Base-by-base conservation (phyloP, 2,329 filamentous ascomycete species). In the Teratosphaeria zuluensis region DNA sequence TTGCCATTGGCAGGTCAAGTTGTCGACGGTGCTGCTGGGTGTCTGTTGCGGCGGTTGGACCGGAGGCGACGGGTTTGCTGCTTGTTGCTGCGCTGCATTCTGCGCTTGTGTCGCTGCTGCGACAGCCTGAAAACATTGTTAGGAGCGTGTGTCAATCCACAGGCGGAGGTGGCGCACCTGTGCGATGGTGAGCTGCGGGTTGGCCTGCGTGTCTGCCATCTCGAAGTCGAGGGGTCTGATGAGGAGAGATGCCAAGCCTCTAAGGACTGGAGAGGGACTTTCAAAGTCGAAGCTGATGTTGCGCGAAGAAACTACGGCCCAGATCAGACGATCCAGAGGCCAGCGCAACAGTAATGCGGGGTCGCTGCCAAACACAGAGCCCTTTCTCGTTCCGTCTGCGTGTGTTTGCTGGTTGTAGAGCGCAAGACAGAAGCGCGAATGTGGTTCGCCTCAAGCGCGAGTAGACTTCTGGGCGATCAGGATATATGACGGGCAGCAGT, bases 1-100 rank as follows among this genome's bases (percentile, higher is more conserved):
- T 64, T 80, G 77, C 84, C 84, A 86, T 74, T 85, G 81, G 65
- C 84, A 86, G 38, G 75, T 75, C 28, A 80, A 70, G 64, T 76
- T 75, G 69, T 80, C 78, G 68, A 70, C 68, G 58, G 69, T 68
- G 56, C 67, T 70, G 58, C 62, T 66, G 30, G 68, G 68, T 30
- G 63, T 61, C 42, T 70, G 65, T n/a, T 65, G 64, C 9, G 67
- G 11, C 4, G 28, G 64, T 60, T 67, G 68, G 30, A 69, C 65
- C 1, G 68, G 64, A 28, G 67, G 67, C 56, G 67, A 68, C 16
- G 68, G 59, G 53, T 58, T 59, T 31, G 64, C 60, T 21, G 59
- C 57, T 33, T 63, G 63, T 51, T 68, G 66, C 51, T 67, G 64
- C 51, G 68, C 66, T 33, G 67, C 67, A 54, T 68, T 65, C 48